Conservation (phyloP, 192 early-diverging fungal species). For the Coemansia aciculifera region DNA sequence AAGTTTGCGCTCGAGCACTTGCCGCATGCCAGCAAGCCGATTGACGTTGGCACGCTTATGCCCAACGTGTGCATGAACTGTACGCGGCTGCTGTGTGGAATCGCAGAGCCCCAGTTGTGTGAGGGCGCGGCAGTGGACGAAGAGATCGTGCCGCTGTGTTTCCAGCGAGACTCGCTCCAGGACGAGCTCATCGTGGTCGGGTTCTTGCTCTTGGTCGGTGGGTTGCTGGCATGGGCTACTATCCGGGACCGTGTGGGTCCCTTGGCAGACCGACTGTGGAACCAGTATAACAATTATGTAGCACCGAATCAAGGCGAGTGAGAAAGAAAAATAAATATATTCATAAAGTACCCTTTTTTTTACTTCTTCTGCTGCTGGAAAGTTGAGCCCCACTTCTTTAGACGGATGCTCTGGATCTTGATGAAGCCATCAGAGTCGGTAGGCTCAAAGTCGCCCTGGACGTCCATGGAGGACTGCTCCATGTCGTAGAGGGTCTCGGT, state of each 20-base stretch:
- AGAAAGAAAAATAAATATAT: neutral
- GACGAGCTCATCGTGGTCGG: conserved; percentile 50
- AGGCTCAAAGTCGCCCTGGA: conserved; percentile 89
- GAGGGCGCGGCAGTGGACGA: conserved; percentile 54
- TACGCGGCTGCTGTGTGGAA: conserved; percentile 46
- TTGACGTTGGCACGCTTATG: conserved; percentile 47
- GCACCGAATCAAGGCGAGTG: neutral
- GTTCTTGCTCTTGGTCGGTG: conserved; percentile 43
- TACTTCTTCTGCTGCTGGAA: conserved; percentile 38
- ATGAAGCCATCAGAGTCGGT: conserved; percentile 95
- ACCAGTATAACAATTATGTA: conserved; percentile 26
- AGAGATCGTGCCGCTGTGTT: conserved; percentile 53
- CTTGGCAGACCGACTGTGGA: conserved; percentile 31
- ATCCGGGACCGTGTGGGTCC: conserved; percentile 35
- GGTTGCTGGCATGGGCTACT: conserved; percentile 45
- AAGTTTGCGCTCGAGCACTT: conserved; percentile 43
- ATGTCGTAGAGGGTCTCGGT: conserved; percentile 89
- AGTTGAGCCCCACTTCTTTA: conserved; percentile 77
- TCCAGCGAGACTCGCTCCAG: conserved; percentile 54
- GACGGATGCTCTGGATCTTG: conserved; percentile 94
- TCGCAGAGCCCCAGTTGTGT: conserved; percentile 49
- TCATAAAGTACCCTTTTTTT: neutral
- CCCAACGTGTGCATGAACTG: conserved; percentile 58
- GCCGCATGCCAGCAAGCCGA: conserved; percentile 49
- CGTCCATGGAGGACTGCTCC: conserved; percentile 96